phyloP scores from a whole-genome alignment of 2,329 filamentous ascomycete genomes.

The Venturia aucupariae region DNA sequence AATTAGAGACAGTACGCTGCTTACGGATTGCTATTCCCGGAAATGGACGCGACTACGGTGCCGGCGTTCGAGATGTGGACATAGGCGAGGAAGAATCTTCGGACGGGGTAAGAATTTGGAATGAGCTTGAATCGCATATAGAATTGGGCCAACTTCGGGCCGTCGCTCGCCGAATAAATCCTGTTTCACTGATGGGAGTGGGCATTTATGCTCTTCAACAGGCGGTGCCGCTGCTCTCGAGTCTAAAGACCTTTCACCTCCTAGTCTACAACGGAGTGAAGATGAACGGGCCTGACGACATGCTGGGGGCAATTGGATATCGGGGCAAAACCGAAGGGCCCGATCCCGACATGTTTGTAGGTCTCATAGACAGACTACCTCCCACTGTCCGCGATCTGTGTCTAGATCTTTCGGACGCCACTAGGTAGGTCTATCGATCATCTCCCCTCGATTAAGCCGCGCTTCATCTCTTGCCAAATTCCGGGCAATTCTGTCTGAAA shows the following conservation, averaged over 20 bases:
- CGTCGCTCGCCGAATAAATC: background rate
- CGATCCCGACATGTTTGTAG: background rate
- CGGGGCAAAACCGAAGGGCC: background rate
- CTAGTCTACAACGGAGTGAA: background rate
- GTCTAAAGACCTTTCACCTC: background rate
- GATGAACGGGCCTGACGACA: background rate
- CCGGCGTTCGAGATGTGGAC: background rate
- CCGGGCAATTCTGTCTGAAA: no score
- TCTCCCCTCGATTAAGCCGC: no score
- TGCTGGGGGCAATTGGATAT: background rate
- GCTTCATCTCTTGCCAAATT: no score
- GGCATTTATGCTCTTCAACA: background rate
- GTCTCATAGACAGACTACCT: background rate
- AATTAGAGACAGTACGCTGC: background rate
- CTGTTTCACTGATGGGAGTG: background rate
- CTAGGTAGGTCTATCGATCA: background rate
- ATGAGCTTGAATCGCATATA: background rate
- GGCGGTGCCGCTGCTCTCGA: background rate
- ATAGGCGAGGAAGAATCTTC: background rate
- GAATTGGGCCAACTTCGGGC: background rate
- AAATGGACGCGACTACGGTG: slow-evolving; percentile 1
- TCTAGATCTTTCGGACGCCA: background rate
- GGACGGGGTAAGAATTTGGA: no score
- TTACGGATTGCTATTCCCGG: slow-evolving; percentile 9
- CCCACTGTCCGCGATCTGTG: background rate